Base-by-base conservation (phyloP, 2,329 filamentous ascomycete genomes). In the Fusarium siculi region DNA sequence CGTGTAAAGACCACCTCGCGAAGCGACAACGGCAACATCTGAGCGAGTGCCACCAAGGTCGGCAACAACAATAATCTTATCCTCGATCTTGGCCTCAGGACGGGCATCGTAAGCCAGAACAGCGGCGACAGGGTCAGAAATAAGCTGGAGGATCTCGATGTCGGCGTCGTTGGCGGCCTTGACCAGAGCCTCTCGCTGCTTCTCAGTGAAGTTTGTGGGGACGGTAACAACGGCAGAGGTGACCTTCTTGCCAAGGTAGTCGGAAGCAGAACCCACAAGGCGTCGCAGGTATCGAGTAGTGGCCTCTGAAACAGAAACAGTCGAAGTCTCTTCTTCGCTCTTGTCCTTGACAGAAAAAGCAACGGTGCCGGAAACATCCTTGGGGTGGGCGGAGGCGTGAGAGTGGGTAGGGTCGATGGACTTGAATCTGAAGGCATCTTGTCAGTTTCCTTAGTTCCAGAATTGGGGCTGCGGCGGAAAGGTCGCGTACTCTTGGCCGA, bases 321-420 rank as follows among this genome's bases (percentile, higher is more conserved):
- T 92, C 72, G 93, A 96, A 32, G 85, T 83, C 19, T 84, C 84
- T 49, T 90, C 89, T 72, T 90, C 90, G 70, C 83, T 85, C 81
- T 92, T 92, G 82, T 98, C 96, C 82, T 93, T 90, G 79, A 98
- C 90, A 68, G 90, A 90, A 86, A 99, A 98, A 68, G 92, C 90
- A 72, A 98, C 89, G 63, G 89, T 88, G 71, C 90, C 90, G 71
- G 91, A 89, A 76, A 88, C 84, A 74, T 97, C 92, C 82, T 93
- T 85, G 73, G 96, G 95, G 85, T 98, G 96, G 64, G 96, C 94
- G 63, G 95, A 97, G 77, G 94, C 93, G 83, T 98, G 96, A 88
- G 93, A 95, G 82, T 97, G 94, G 59, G 94, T 97, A 73, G 96
- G 94, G 83, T 99, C 96, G 88, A 99, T 97, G 74, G 94, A 93